These are phyloP conservation scores for Mortierella sp. DNA, from an alignment of 371 early-diverging fungal species.

Conservation along the genomic window DNA sequence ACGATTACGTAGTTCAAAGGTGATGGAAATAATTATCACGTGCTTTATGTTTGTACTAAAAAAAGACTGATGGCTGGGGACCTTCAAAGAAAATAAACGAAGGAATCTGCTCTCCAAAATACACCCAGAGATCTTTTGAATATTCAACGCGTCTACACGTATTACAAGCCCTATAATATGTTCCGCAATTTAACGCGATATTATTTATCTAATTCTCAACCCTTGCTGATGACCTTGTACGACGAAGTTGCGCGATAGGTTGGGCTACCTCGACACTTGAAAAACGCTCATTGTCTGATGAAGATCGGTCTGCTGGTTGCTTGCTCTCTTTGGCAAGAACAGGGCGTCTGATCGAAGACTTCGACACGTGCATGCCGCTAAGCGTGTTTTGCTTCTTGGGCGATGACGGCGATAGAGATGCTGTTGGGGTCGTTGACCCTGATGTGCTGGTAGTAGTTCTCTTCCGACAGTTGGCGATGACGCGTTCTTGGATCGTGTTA, in stretches of 20 bases:
- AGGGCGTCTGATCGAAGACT: conserved; percentile 13
- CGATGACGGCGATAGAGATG: conserved; percentile 6
- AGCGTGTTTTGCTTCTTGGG: conserved; percentile 21
- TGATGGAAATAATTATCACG: too few relatives aligned
- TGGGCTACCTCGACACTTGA: background rate
- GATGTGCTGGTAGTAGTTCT: conserved; percentile 1
- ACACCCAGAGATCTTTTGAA: too few relatives aligned
- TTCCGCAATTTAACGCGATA: too few relatives aligned
- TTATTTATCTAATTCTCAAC: conserved; percentile 1
- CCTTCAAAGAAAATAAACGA: too few relatives aligned
- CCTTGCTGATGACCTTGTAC: conserved; percentile 9
- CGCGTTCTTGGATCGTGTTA: conserved; percentile 5
- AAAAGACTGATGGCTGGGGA: too few relatives aligned
- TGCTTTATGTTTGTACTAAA: too few relatives aligned
- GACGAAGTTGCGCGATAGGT: conserved; percentile 9
- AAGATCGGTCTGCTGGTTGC: background rate
- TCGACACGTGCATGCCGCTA: conserved; percentile 7
- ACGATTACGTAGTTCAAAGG: too few relatives aligned
- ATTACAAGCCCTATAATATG: too few relatives aligned
- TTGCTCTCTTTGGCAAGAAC: conserved; percentile 12
- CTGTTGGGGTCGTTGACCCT: background rate
- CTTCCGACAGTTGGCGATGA: conserved; percentile 9
- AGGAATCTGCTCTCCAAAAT: too few relatives aligned
- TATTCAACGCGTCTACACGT: too few relatives aligned
- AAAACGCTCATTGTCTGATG: background rate